A percentile compares a stretch with the other conserved stretches of the same genome.
These are phyloP conservation scores for Ambrosia artemisiifolia DNA, from an alignment of 129 eudicot genomes.

Conservation along the genomic window DNA sequence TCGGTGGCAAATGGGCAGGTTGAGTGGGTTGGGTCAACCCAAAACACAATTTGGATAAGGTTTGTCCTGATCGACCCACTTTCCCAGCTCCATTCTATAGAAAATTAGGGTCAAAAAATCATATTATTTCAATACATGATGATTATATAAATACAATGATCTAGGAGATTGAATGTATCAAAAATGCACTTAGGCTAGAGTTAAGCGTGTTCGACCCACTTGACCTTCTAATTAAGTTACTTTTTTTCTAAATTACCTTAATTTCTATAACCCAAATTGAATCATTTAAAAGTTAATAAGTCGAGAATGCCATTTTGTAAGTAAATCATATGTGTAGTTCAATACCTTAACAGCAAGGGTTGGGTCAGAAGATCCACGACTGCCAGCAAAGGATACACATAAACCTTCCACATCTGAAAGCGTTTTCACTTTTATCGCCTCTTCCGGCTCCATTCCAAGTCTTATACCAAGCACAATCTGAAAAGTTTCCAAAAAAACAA, in stretches of 20 bases:
- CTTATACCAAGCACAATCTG: conserved; percentile 87
- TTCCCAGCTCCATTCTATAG: neutral
- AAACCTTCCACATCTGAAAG: conserved; percentile 94
- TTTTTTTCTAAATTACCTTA: too few species aligned
- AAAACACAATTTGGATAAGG: neutral
- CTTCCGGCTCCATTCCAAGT: conserved; percentile 78
- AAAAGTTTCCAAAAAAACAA: conserved; percentile 5
- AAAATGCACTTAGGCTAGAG: neutral
- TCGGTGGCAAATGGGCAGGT: neutral
- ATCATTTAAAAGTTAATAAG: neutral
- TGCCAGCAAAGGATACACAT: conserved; percentile 72
- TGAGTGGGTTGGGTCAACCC: neutral
- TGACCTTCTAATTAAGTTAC: neutral
- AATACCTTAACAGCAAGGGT: conserved; percentile 83
- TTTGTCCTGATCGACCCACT: neutral
- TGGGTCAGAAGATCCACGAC: conserved; percentile 81
- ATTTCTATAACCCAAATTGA: neutral
- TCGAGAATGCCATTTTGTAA: neutral
- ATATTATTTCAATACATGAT: neutral
- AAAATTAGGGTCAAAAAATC: neutral
- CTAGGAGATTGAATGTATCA: neutral
- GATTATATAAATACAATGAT: neutral
- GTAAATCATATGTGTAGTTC: neutral
- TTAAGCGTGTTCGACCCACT: neutral
- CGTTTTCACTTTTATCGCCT: conserved; percentile 74